phyloP scores from a whole-genome alignment of 1,139 yeast species.

The Spathaspora sp. region DNA sequence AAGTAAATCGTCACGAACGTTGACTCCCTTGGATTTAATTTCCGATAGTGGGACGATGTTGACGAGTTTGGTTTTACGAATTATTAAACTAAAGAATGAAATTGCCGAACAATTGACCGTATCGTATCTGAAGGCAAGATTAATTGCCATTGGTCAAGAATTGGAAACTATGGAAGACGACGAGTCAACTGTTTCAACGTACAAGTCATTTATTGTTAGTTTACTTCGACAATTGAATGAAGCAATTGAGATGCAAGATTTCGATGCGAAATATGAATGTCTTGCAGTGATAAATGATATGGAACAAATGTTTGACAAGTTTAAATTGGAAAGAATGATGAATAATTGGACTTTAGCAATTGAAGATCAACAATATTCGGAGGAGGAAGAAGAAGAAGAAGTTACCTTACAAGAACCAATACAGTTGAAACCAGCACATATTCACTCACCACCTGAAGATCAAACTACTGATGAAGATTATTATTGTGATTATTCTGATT shows the following conservation, averaged over 20 bases:
- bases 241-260: conserved; percentile 50
- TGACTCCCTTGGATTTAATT: conserved; percentile 49
- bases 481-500: conserved; percentile 6
- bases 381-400: conserved; percentile 6
- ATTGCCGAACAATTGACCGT: conserved; percentile 52
- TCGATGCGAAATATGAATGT: conserved; percentile 54
- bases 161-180: conserved; percentile 43
- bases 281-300: conserved; percentile 59
- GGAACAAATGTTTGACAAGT: conserved; percentile 60
- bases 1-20: conserved; percentile 39
- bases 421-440: not conserved
- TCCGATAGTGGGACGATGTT: conserved; percentile 60
- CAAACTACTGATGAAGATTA: conserved; percentile 10
- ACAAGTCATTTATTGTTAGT: conserved; percentile 51
- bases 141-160: conserved; percentile 56
- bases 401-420: conserved; percentile 1
- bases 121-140: conserved; percentile 55
- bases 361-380: conserved; percentile 8
- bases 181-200: conserved; percentile 42
- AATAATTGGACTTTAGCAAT: conserved; percentile 14
- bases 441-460: conserved; percentile 3
- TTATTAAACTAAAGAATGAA: conserved; percentile 48
- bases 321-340: conserved; percentile 36
- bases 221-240: conserved; percentile 50
- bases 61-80: conserved; percentile 49